Conservation (phyloP, 1,284 basidiomycete species). For the Porogramme epimiltina region DNA sequence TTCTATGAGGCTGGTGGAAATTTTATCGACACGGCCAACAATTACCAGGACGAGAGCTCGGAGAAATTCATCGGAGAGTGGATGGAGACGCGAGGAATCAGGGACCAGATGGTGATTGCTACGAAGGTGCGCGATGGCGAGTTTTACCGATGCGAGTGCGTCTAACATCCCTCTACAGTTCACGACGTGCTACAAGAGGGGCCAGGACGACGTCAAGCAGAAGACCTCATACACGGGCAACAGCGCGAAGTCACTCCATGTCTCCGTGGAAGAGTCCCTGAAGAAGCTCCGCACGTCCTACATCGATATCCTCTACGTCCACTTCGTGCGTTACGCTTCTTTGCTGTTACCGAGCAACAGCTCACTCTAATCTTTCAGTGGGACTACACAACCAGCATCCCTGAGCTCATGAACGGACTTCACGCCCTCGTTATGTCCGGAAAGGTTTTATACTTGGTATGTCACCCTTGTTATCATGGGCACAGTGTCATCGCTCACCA, state of each 20-base stretch:
- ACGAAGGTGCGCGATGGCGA: constrained; percentile 45
- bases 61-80: constrained; percentile 63
- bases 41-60: constrained; percentile 38
- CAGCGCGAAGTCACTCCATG: constrained; percentile 42
- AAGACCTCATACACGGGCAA: constrained; percentile 43
- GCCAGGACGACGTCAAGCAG: constrained; percentile 21
- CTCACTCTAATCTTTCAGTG: constrained; percentile 36
- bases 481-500: constrained; percentile 22
- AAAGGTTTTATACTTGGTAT: constrained; percentile 49
- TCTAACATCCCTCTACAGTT: neutral
- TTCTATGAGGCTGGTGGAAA: constrained; percentile 51
- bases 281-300: constrained; percentile 58
- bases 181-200: constrained; percentile 24
- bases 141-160: neutral
- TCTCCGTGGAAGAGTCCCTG: constrained; percentile 47
- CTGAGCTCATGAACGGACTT: constrained; percentile 50
- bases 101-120: constrained; percentile 58
- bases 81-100: constrained; percentile 48
- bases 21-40: constrained; percentile 57
- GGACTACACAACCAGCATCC: constrained; percentile 41
- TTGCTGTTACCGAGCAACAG: constrained; percentile 34
- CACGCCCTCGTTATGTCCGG: constrained; percentile 39
- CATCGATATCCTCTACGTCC: constrained; percentile 39
- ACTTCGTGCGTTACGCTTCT: constrained; percentile 36
- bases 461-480: constrained; percentile 11